Percentiles rank a stretch among this genome's conserved stretches.
Conservation (phyloP, 305 asterid genomes). For the Fraxinus baroniana region DNA sequence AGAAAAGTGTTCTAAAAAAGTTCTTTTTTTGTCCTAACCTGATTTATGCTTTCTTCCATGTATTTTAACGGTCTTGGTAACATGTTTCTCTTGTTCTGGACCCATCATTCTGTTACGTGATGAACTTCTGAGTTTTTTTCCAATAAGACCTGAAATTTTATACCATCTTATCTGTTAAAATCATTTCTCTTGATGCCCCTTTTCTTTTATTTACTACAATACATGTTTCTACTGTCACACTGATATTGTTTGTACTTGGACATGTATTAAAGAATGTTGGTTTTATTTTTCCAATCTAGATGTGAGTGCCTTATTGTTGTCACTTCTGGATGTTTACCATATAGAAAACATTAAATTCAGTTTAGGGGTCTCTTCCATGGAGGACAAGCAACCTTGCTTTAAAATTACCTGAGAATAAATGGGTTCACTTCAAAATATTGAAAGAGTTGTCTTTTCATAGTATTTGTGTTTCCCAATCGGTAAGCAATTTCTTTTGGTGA, state of each 20-base stretch:
- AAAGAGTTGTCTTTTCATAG: not conserved
- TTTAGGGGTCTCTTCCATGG: not conserved
- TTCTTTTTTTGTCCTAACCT: not conserved
- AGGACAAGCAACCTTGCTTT: not conserved
- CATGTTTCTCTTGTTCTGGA: not conserved
- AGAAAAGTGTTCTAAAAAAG: not conserved
- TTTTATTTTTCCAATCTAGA: constrained; percentile 2
- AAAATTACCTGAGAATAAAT: not conserved
- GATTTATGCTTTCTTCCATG: constrained; percentile 10
- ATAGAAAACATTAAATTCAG: not conserved
- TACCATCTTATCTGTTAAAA: constrained; percentile 5
- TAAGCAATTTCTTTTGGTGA: constrained; percentile 3
- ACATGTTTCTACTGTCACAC: not conserved
- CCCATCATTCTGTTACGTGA: constrained; percentile 8
- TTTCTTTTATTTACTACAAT: not conserved
- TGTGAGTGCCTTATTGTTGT: not conserved
- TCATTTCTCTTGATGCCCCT: not conserved
- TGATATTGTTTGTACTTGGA: not conserved
- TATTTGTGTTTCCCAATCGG: not conserved
- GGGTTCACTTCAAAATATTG: constrained; percentile 16
- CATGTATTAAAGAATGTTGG: not conserved
- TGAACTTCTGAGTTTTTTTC: constrained; percentile 1
- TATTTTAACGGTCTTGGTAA: not conserved
- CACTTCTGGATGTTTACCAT: constrained; percentile 13
- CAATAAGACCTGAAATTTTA: not conserved